A percentile compares a stretch with the other conserved stretches of the same genome.
These are phyloP conservation scores for Rhodotorula sp. DNA, from an alignment of 1,284 basidiomycete genomes.

Conservation along the genomic window DNA sequence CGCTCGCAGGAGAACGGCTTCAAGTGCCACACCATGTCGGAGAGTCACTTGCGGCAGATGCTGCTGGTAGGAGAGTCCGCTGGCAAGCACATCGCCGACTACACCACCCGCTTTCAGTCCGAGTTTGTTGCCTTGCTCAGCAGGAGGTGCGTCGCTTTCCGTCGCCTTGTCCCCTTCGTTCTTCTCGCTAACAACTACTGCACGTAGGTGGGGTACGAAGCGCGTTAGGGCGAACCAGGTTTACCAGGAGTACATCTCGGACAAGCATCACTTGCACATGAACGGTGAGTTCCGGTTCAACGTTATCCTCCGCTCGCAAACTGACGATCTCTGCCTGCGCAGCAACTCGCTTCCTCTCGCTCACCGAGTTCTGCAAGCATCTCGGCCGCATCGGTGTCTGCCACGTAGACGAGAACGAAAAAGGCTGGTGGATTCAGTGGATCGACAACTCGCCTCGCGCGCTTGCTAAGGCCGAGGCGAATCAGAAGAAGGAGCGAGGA, in stretches of 20 bases:
- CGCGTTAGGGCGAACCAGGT: slow-evolving; percentile 91
- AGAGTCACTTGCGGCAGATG: slow-evolving; percentile 91
- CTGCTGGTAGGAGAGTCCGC: slow-evolving; percentile 85
- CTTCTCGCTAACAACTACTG: not conserved
- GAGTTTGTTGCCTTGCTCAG: slow-evolving; percentile 88
- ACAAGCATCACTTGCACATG: slow-evolving; percentile 96
- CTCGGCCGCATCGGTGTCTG: slow-evolving; percentile 83
- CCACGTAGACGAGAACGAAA: slow-evolving; percentile 94
- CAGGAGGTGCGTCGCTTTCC: slow-evolving; percentile 58
- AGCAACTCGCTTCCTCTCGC: slow-evolving; percentile 76
- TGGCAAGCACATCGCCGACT: slow-evolving; percentile 84
- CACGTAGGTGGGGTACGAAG: slow-evolving; percentile 78
- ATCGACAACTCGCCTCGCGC: slow-evolving; percentile 94
- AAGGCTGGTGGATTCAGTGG: slow-evolving; percentile 96
- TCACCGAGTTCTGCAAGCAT: slow-evolving; percentile 90
- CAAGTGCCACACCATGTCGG: slow-evolving; percentile 77
- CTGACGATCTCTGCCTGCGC: not conserved
- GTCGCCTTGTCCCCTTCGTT: not conserved
- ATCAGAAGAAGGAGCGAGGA: slow-evolving; percentile 85
- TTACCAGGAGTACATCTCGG: slow-evolving; percentile 97
- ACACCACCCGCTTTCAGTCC: slow-evolving; percentile 82
- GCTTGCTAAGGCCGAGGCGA: slow-evolving; percentile 74
- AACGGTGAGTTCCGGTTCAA: slow-evolving; percentile 62
- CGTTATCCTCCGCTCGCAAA: too few species aligned
- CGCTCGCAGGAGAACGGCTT: slow-evolving; percentile 84